Percentiles rank a stretch among this genome's conserved stretches.
Evolutionary conservation across 257 asterid genomes (phyloP).

Genomic region (Oldenlandia corymbosa): DNA sequence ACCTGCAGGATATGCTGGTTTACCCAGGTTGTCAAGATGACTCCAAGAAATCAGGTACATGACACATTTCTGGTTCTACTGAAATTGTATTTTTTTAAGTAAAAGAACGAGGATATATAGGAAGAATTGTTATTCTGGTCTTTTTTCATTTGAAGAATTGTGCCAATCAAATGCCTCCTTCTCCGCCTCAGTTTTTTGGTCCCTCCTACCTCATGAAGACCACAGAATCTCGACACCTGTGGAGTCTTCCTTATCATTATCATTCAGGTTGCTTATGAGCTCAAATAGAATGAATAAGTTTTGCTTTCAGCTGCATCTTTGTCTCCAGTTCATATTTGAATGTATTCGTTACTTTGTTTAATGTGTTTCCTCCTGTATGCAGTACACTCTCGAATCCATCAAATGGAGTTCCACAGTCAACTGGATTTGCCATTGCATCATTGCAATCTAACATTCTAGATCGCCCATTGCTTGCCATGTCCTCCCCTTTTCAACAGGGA

Average conservation of each 20-base stretch:
- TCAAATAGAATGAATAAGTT: background rate
- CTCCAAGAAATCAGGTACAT: constrained; percentile 63
- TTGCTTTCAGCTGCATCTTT: too few relatives aligned
- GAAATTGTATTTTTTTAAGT: background rate
- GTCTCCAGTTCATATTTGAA: too few relatives aligned
- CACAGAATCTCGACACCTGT: constrained; percentile 49
- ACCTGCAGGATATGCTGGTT: constrained; percentile 58
- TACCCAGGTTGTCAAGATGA: constrained; percentile 53
- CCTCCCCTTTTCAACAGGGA: constrained; percentile 56
- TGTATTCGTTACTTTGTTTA: too few relatives aligned
- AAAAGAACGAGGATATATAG: too few relatives aligned
- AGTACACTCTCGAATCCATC: constrained; percentile 57
- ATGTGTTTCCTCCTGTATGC: constrained; percentile 19
- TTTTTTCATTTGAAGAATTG: constrained; percentile 1
- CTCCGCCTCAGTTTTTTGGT: constrained; percentile 72
- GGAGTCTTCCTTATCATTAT: constrained; percentile 77
- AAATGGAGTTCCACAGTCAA: constrained; percentile 58
- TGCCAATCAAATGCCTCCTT: constrained; percentile 3
- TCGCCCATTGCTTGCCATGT: constrained; percentile 51
- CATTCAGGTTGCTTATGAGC: constrained; percentile 54
- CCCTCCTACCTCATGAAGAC: constrained; percentile 67
- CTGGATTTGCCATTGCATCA: constrained; percentile 58
- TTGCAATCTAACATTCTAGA: constrained; percentile 57
- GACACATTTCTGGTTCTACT: constrained; percentile 1
- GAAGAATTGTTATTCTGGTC: background rate